phyloP scores from a whole-genome alignment of 768 basidiomycete genomes.

The Artomyces pyxidatus region DNA sequence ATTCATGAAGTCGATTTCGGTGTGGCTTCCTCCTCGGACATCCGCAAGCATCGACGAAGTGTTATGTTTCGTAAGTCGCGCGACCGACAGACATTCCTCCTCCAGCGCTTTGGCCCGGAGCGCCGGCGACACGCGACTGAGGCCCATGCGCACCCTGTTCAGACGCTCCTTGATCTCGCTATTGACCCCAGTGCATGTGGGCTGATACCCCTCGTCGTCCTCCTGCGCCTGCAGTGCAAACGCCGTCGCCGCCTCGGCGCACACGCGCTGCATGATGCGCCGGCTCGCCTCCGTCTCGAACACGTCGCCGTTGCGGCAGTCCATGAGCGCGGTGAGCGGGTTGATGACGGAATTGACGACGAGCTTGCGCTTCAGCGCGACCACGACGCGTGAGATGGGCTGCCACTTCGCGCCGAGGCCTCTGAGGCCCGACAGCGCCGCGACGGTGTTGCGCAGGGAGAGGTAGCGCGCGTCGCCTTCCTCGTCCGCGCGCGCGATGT shows the following conservation, averaged over 20 bases:
- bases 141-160: constrained; percentile 19
- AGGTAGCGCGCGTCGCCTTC: constrained; percentile 37
- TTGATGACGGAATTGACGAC: constrained; percentile 80
- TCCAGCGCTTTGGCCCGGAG: constrained; percentile 40
- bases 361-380: constrained; percentile 69
- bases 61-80: constrained; percentile 51
- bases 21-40: constrained; percentile 47
- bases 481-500: constrained; percentile 36
- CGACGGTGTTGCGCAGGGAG: constrained; percentile 60
- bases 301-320: constrained; percentile 73
- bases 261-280: constrained; percentile 45
- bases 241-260: constrained; percentile 59
- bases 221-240: constrained; percentile 45
- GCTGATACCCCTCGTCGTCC: constrained; percentile 23
- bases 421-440: constrained; percentile 48
- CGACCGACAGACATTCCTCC: constrained; percentile 51
- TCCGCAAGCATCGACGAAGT: constrained; percentile 79
- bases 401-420: constrained; percentile 55
- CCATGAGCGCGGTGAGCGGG: constrained; percentile 75
- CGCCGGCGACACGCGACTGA: constrained; percentile 35
- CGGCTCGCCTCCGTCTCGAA: constrained; percentile 36
- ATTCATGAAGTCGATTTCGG: constrained; percentile 79
- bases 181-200: neutral
- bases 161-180: constrained; percentile 1
- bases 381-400: constrained; percentile 57